Percentiles rank a stretch among this genome's conserved stretches.
Evolutionary conservation across 2,329 filamentous ascomycete genomes (phyloP).

Genomic region (Ascochyta viciae-villosae): DNA sequence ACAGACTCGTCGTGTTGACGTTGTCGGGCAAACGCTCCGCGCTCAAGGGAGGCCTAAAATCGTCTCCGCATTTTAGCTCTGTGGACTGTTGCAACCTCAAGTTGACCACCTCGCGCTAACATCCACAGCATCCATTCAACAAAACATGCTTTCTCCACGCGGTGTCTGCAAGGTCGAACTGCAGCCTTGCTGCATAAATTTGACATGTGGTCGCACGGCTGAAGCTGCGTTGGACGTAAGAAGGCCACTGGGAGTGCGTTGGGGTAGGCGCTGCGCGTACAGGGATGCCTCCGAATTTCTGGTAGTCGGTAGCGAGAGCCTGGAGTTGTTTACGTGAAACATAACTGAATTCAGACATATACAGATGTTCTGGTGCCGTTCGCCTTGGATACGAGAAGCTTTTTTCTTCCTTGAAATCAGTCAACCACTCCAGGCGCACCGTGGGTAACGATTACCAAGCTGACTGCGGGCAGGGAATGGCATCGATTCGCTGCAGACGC

Average conservation of each 20-base stretch:
- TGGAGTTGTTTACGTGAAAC: constrained; percentile 9
- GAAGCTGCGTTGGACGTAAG: background rate
- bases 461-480: background rate
- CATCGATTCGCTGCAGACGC: background rate
- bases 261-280: background rate
- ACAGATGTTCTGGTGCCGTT: background rate
- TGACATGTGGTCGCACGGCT: background rate
- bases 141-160: background rate
- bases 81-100: constrained; percentile 1
- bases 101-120: constrained; percentile 2
- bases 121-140: constrained; percentile 7
- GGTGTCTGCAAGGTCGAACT: background rate
- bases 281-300: constrained; percentile 8
- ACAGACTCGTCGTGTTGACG: background rate
- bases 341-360: constrained; percentile 3
- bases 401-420: background rate
- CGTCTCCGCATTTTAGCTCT: constrained; percentile 7
- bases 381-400: constrained; percentile 1
- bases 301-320: constrained; percentile 13
- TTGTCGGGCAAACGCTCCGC: constrained; percentile 5
- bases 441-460: background rate
- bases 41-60: background rate
- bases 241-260: background rate
- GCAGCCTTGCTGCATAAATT: background rate
- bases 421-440: background rate